phyloP scores from a whole-genome alignment of 2,329 filamentous ascomycete genomes.

The Arthroderma uncinatum region DNA sequence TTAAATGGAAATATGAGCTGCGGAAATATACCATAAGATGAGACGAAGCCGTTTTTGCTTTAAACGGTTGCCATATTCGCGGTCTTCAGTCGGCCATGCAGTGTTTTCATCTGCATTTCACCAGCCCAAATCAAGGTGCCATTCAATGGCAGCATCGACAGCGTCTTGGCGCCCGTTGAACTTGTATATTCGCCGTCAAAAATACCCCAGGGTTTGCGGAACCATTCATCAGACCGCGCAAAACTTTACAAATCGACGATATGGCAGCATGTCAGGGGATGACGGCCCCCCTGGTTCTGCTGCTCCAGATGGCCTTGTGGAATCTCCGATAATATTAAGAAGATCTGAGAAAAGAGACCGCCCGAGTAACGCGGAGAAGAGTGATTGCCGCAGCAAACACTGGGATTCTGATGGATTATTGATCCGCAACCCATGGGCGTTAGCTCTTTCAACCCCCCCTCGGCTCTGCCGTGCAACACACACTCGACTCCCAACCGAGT shows the following conservation, averaged over 20 bases:
- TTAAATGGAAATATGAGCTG: neutral
- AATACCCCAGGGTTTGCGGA: neutral
- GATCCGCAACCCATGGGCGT: constrained; percentile 32
- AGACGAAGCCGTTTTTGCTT: neutral
- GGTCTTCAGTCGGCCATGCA: neutral
- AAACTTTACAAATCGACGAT: neutral
- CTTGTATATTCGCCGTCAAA: neutral
- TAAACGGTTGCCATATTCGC: neutral
- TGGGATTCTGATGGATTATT: constrained; percentile 17
- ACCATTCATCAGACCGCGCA: too few species aligned
- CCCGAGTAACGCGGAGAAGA: constrained; percentile 13
- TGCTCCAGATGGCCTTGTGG: constrained; percentile 4
- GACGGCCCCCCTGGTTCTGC: neutral
- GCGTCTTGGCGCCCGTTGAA: neutral
- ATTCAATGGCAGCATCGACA: neutral
- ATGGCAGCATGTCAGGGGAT: neutral
- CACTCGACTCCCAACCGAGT: constrained; percentile 24
- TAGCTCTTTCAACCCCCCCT: constrained; percentile 28
- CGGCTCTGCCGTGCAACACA: constrained; percentile 27
- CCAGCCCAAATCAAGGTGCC: neutral
- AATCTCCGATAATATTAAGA: constrained; percentile 9
- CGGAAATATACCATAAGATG: neutral
- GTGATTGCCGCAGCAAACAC: constrained; percentile 18
- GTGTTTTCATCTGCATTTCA: neutral
- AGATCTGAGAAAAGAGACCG: constrained; percentile 5